These are phyloP conservation scores for Boletus edulis DNA, from an alignment of 768 basidiomycete species.

Conservation along the genomic window DNA sequence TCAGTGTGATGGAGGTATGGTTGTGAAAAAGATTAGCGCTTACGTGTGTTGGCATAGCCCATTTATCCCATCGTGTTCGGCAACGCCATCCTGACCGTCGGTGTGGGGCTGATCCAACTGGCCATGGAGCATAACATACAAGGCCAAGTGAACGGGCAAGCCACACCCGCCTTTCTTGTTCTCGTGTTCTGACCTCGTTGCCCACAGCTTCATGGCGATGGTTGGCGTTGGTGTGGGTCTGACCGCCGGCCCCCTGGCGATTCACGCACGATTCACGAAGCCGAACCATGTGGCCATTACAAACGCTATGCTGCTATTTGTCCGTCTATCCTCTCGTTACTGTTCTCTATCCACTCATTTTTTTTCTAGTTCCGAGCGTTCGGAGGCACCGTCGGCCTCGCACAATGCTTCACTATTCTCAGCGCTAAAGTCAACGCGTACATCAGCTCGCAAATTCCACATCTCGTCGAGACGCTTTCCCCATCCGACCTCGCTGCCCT, in stretches of 20 bases:
- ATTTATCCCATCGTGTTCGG: slow-evolving; percentile 41
- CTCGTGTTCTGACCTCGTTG: neutral
- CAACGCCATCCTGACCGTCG: slow-evolving; percentile 35
- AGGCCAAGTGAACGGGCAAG: slow-evolving; percentile 36
- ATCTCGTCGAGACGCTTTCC: slow-evolving; percentile 30
- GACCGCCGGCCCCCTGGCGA: slow-evolving; percentile 34
- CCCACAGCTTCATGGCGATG: slow-evolving; percentile 42
- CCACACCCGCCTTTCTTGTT: neutral
- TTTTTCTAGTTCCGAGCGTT: slow-evolving; percentile 40
- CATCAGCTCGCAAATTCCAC: slow-evolving; percentile 22
- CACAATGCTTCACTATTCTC: slow-evolving; percentile 50
- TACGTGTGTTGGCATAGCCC: slow-evolving; percentile 29
- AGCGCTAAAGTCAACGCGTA: slow-evolving; percentile 39
- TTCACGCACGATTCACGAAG: slow-evolving; percentile 47
- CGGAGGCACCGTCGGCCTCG: slow-evolving; percentile 54
- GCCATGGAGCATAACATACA: slow-evolving; percentile 40
- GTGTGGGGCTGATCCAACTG: slow-evolving; percentile 42
- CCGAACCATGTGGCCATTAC: slow-evolving; percentile 42
- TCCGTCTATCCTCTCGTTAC: slow-evolving; percentile 21
- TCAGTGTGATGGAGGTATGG: slow-evolving; percentile 5
- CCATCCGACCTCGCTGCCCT: slow-evolving; percentile 28
- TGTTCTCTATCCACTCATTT: neutral
- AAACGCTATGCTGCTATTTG: slow-evolving; percentile 45
- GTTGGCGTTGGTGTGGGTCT: slow-evolving; percentile 45
- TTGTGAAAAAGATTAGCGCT: neutral